Percentiles rank a stretch among this genome's conserved stretches.
Conservation (phyloP, 1,139 yeast genomes). For the Ogataea hybrid region DNA sequence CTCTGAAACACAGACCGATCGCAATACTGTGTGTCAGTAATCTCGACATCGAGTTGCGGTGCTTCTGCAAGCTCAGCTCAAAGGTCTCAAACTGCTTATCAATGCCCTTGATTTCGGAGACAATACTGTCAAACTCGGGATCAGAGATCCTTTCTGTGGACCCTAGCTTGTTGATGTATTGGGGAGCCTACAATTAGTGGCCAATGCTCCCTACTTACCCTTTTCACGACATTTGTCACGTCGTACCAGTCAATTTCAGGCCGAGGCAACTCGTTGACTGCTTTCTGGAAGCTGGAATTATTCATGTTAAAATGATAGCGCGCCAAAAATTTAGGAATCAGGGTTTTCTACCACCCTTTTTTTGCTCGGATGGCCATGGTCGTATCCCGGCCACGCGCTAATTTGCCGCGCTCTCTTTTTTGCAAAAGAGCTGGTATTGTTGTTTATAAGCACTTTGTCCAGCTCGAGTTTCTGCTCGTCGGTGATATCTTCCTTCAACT, state of each 20-base stretch:
- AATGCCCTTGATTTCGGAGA: conserved; percentile 19
- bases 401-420: conserved; percentile 30
- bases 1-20: conserved; percentile 15
- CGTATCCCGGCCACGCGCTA: conserved; percentile 68
- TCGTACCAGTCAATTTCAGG: conserved; percentile 30
- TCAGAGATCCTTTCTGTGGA: conserved; percentile 14
- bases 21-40: conserved; percentile 16
- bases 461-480: conserved; percentile 18
- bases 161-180: conserved; percentile 31
- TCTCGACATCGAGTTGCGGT: conserved; percentile 16
- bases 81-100: conserved; percentile 19
- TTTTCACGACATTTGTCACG: conserved; percentile 22
- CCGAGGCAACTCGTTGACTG: conserved; percentile 18
- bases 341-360: conserved; percentile 7
- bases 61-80: conserved; percentile 23
- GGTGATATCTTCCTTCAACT: conserved; percentile 26
- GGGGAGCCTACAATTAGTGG: conserved; percentile 29
- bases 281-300: conserved; percentile 9
- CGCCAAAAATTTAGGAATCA: conserved; percentile 4
- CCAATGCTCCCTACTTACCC: conserved; percentile 18
- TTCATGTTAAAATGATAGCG: conserved; percentile 1
- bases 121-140: conserved; percentile 18
- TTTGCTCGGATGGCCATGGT: conserved; percentile 58
- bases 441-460: conserved; percentile 19
- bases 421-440: conserved; percentile 12